A percentile compares a stretch with the other conserved stretches of the same genome.
phyloP scores from a whole-genome alignment of 2,329 filamentous ascomycete species.

The Penicillium sp. region DNA sequence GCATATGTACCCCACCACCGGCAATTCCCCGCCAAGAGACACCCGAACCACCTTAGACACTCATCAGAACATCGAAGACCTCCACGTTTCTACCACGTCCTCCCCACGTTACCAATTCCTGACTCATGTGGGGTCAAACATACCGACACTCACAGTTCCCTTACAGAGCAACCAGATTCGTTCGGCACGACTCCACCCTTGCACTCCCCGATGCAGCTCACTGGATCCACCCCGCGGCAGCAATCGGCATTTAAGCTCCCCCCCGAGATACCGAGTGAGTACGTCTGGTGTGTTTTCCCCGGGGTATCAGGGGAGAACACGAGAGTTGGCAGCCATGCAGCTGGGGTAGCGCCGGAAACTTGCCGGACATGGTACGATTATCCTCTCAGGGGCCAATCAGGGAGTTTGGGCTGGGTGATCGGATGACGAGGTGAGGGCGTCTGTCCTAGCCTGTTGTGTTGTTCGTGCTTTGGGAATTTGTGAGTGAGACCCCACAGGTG shows the following conservation, averaged over 20 bases:
- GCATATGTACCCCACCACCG: neutral
- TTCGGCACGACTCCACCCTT: neutral
- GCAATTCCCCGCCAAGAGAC: conserved; percentile 12
- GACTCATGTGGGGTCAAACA: conserved; percentile 38
- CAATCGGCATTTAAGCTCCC: conserved; percentile 30
- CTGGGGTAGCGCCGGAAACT: neutral
- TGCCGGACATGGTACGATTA: neutral
- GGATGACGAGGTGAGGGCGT: neutral
- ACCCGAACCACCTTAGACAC: conserved; percentile 2
- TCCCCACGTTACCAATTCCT: conserved; percentile 36
- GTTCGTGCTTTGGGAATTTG: neutral
- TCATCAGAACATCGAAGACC: conserved; percentile 8
- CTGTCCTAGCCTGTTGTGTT: neutral
- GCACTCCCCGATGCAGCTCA: neutral
- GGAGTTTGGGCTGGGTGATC: neutral
- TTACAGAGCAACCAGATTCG: neutral
- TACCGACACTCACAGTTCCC: neutral
- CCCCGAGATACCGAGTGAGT: conserved; percentile 31
- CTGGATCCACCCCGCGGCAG: neutral
- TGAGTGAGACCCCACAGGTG: conserved; percentile 14
- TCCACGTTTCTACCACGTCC: neutral
- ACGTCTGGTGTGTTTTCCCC: neutral
- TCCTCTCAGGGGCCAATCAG: neutral
- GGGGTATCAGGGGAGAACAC: neutral
- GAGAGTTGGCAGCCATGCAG: neutral